Evolutionary conservation across 2,329 filamentous ascomycete species (phyloP), one percentile per base, ranked within the genome.

Genomic region (Fusarium agapanthi): DNA sequence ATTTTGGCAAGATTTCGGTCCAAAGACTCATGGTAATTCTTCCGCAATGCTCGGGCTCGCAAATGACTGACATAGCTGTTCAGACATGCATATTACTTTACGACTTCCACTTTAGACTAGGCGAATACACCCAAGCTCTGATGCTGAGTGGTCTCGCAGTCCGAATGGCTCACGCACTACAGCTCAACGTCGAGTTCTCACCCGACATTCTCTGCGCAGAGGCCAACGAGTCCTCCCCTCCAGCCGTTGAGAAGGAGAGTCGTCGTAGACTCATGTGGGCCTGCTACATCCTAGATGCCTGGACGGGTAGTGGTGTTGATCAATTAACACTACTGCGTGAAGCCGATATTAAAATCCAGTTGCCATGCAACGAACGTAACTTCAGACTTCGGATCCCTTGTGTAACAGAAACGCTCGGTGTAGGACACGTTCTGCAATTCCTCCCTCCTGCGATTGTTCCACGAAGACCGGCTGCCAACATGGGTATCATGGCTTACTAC

Each of bases 401-500:
- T 45, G 80, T 83, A 12, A 83, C 82, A 5, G 82, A 83, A 66
- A 83, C 82, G 2, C 77, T 83, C 6, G 82, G 80, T 28, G 81
- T 83, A 16, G 82, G 82, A 15, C 82, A 83, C 54, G 82, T 83
- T 18, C 62, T 83, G 47, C 82, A 83, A 61, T 83, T 82, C 55
- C 77, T 83, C 12, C 79, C 81, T 10, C 82, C 82, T 11, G 81
- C 81, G 13, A 78, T 83, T 24, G 82, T 83, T 26, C 82, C 82
- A 41, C 78, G 80, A 38, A 79, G 80, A 28, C 82, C 82, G 16
- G 82, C 81, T n/a, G 78, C 80, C 54, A 83, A 83, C 61, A 83
- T 83, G 82, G 83, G 82, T 24, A 83, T 84, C 67, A 83, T 84
- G 82, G 81, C 83, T 15, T 83, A 83, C 67, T 84, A 84, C 62